Conservation (phyloP, 305 asterid genomes). For the Rubia peregrina region DNA sequence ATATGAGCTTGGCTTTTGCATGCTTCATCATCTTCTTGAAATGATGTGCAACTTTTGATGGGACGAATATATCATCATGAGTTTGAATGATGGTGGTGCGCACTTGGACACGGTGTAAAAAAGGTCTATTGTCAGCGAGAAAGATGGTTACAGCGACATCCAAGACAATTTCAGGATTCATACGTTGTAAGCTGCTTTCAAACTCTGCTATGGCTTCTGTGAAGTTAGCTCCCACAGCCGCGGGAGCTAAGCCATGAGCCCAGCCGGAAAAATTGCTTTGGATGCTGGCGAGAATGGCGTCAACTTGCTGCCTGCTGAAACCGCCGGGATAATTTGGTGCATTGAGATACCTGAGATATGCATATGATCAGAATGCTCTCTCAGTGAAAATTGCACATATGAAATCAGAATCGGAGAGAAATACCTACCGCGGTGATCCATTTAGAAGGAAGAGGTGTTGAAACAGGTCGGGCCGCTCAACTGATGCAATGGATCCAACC, state of each 20-base stretch:
- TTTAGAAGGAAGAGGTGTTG: constrained; percentile 13
- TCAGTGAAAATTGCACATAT: neutral
- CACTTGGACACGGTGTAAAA: neutral
- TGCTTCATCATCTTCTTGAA: constrained; percentile 1
- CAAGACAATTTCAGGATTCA: constrained; percentile 2
- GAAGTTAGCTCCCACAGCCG: neutral
- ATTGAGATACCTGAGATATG: constrained; percentile 6
- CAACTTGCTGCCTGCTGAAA: neutral
- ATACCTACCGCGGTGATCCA: constrained; percentile 9
- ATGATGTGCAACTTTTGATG: neutral
- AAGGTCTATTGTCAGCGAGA: neutral
- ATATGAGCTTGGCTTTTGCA: neutral
- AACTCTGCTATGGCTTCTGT: neutral
- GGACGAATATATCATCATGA: constrained; percentile 4
- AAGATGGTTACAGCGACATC: constrained; percentile 2
- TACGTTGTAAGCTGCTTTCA: neutral
- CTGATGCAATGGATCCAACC: constrained; percentile 14
- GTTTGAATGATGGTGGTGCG: constrained; percentile 4
- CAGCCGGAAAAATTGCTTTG: constrained; percentile 1
- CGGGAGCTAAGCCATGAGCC: constrained; percentile 4
- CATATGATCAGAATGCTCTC: neutral
- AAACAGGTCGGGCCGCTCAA: constrained; percentile 12
- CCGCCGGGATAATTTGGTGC: neutral
- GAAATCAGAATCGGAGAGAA: neutral
- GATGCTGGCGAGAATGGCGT: neutral